These are phyloP conservation scores for Fusarium annulatum DNA, from an alignment of 2,329 filamentous ascomycete genomes.

Conservation along the genomic window DNA sequence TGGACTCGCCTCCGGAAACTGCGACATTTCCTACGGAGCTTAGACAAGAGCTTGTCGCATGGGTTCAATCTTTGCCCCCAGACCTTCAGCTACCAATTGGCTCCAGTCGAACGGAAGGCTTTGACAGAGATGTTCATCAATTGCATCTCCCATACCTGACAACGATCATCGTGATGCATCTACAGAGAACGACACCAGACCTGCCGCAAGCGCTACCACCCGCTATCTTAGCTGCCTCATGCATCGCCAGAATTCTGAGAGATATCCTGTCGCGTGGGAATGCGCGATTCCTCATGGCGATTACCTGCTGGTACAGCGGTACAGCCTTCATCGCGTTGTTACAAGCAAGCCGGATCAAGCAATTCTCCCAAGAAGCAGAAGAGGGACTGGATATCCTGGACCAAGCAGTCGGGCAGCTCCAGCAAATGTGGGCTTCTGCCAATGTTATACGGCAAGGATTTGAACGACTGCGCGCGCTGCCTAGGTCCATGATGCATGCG, in stretches of 20 bases:
- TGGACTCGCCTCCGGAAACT: neutral
- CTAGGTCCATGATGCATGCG: slow-evolving; percentile 19
- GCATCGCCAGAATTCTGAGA: slow-evolving; percentile 42
- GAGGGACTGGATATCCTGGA: slow-evolving; percentile 31
- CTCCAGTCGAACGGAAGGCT: slow-evolving; percentile 41
- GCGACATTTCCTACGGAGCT: slow-evolving; percentile 24
- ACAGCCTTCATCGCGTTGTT: slow-evolving; percentile 55
- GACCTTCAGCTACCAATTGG: slow-evolving; percentile 33
- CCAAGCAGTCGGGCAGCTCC: slow-evolving; percentile 32
- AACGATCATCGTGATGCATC: slow-evolving; percentile 54
- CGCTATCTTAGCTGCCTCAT: slow-evolving; percentile 32
- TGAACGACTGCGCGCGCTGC: slow-evolving; percentile 27
- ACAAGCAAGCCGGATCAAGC: slow-evolving; percentile 46
- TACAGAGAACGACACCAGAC: slow-evolving; percentile 50
- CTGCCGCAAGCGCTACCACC: slow-evolving; percentile 46
- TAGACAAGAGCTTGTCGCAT: slow-evolving; percentile 30
- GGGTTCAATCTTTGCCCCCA: slow-evolving; percentile 25
- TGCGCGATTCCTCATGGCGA: slow-evolving; percentile 55
- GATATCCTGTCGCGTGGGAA: slow-evolving; percentile 54
- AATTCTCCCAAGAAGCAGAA: slow-evolving; percentile 35
- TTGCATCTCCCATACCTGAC: slow-evolving; percentile 56
- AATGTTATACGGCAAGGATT: slow-evolving; percentile 39
- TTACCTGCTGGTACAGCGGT: slow-evolving; percentile 57
- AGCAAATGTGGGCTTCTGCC: slow-evolving; percentile 41
- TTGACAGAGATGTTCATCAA: slow-evolving; percentile 56